Conservation (phyloP, 768 basidiomycete species). For the Pleurotus ostreatus region DNA sequence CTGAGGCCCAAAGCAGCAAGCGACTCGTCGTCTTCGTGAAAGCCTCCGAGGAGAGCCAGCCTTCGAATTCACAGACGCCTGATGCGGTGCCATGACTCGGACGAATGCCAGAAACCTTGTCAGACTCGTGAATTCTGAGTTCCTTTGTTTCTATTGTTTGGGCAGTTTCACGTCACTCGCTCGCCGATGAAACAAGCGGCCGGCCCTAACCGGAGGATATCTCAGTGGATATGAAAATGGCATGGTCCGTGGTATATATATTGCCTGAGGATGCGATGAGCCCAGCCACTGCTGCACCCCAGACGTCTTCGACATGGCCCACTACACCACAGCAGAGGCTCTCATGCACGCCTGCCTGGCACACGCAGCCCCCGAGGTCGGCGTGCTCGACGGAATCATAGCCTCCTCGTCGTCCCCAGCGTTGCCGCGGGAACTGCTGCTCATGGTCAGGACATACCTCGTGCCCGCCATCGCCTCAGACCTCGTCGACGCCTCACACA, state of each 20-base stretch:
- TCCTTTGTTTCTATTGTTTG: not conserved
- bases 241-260: not conserved
- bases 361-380: conserved; percentile 9
- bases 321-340: not conserved
- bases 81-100: not conserved
- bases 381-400: conserved; percentile 7
- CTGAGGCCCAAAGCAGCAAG: not conserved
- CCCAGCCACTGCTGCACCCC: not conserved
- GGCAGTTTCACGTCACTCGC: conserved; percentile 31
- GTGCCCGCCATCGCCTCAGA: conserved; percentile 36
- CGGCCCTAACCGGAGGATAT: too few relatives aligned
- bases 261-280: not conserved
- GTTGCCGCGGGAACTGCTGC: conserved; percentile 50
- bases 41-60: not conserved
- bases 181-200: too few relatives aligned
- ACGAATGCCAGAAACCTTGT: not conserved
- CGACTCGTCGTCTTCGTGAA: not conserved
- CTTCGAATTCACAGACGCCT: not conserved
- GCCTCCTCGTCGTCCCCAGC: conserved; percentile 12
- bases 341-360: not conserved
- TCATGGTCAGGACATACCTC: conserved; percentile 46
- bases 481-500: conserved; percentile 37
- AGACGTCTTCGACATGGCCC: not conserved
- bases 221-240: too few relatives aligned
- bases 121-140: not conserved